A percentile compares a stretch with the other conserved stretches of the same genome.
Evolutionary conservation across 139 green algal genomes (phyloP).

Genomic region (Marvania coccoides): DNA sequence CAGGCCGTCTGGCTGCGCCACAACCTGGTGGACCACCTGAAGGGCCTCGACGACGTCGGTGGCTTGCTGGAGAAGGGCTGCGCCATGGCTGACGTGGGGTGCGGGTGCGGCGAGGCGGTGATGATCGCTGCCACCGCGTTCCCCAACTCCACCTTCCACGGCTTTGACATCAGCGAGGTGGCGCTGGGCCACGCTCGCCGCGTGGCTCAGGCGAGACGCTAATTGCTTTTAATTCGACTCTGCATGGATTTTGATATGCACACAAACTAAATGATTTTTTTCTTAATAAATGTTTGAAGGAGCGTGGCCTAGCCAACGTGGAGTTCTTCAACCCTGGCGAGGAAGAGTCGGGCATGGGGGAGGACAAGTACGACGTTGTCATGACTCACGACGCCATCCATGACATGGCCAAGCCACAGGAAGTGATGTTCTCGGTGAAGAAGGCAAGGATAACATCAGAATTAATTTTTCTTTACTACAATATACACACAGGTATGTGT

Average conservation of each 20-base stretch:
- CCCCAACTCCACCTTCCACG: constrained; percentile 5
- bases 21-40: constrained; percentile 11
- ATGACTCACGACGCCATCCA: constrained; percentile 30
- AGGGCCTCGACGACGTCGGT: neutral
- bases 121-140: constrained; percentile 8
- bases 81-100: constrained; percentile 21
- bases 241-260: no score
- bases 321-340: constrained; percentile 11
- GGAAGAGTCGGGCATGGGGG: constrained; percentile 8
- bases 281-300: no score
- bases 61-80: constrained; percentile 12
- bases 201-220: neutral
- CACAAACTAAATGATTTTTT: no score
- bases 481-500: no score
- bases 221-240: neutral
- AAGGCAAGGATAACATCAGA: no score
- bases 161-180: constrained; percentile 19
- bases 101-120: constrained; percentile 10
- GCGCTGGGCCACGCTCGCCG: neutral
- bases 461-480: no score
- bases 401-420: constrained; percentile 19
- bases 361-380: constrained; percentile 15
- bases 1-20: constrained; percentile 23
- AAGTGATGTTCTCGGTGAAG: constrained; percentile 7
- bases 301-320: constrained; percentile 7